Evolutionary conservation across 192 early-diverging fungal species (phyloP), one percentile per base, ranked within the genome.

Genomic region (Dissophora globulifera): DNA sequence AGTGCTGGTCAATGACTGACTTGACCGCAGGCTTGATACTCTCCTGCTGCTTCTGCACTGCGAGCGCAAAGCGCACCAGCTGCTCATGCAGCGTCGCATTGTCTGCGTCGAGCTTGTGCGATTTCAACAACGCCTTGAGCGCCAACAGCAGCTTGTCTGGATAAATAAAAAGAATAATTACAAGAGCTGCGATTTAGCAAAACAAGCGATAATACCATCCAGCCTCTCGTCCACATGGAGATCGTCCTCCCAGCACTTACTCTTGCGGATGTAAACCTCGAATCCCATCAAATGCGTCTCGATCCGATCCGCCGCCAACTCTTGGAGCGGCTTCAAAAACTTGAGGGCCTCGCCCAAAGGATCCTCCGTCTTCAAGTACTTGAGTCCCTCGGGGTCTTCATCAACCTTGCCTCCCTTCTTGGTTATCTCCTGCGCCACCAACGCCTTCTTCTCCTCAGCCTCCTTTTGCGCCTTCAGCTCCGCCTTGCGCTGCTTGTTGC

Each of bases 401-500:
- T 95, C 92, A 1, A 64, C 78, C 51, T 83, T 85, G 32, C 69
- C 65, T 32, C 80, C 83, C 50, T 87, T 80, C 78, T 85, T 81
- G 22, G 52, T 41, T 20, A 80, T 57, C 20, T 86, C 78, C 30
- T 83, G 78, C 35, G 84, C 80, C 4, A 65, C 62, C 46, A 67
- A 69, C 8, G 63, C 68, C 47, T 86, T 86, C 60, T 80, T 83
- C 35, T 78, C 82, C 46, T 87, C 83, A 5, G 69, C 61, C 20
- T 83, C 82, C 53, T 84, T 79, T 60, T 83, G 81, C 32, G 67
- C 81, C 80, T 90, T 90, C 29, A 89, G 66, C 9, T 89, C 91
- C 3, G 91, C 89, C 67, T 93, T 95, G 35, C 89, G 85, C 9
- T 87, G 88, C 71, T 94, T 94, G 40, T 84, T 90, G 20, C 83